phyloP scores from a whole-genome alignment of 768 basidiomycete genomes.

The Albatrellus ellisii region DNA sequence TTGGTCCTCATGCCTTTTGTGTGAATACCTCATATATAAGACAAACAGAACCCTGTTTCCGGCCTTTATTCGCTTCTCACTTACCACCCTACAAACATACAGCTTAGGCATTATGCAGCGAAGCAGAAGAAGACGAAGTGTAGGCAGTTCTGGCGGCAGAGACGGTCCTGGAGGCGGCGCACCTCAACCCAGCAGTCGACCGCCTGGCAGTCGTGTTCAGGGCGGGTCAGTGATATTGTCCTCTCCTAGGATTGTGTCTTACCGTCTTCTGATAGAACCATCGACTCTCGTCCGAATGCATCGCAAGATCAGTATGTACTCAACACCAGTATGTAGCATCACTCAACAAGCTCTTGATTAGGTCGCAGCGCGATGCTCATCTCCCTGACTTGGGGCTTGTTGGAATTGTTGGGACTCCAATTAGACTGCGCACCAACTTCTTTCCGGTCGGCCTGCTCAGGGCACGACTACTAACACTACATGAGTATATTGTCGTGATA shows the following conservation, averaged over 20 bases:
- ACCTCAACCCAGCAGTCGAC: slow-evolving; percentile 17
- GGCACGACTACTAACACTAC: slow-evolving; percentile 29
- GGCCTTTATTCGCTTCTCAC: no score
- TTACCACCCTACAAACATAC: no score
- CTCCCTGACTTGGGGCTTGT: slow-evolving; percentile 38
- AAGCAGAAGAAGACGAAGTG: slow-evolving; percentile 10
- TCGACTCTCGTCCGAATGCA: slow-evolving; percentile 39
- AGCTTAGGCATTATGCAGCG: no score
- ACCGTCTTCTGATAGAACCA: slow-evolving; percentile 20
- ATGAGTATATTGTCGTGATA: slow-evolving; percentile 36
- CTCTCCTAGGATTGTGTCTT: neutral
- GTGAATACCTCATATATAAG: no score
- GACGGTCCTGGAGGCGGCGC: slow-evolving; percentile 15
- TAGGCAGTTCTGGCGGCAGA: slow-evolving; percentile 7
- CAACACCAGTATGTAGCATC: slow-evolving; percentile 25
- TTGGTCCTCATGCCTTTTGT: no score
- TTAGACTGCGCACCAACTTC: slow-evolving; percentile 40
- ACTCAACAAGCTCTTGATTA: slow-evolving; percentile 19
- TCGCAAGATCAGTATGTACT: no score
- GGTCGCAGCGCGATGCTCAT: slow-evolving; percentile 24
- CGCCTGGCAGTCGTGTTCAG: no score
- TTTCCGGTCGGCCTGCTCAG: slow-evolving; percentile 35
- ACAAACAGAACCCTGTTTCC: no score
- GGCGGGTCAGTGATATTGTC: slow-evolving; percentile 25
- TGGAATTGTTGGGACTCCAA: slow-evolving; percentile 28